Base-by-base conservation (phyloP, 2,329 filamentous ascomycete species). In the Colletotrichum sublineola region DNA sequence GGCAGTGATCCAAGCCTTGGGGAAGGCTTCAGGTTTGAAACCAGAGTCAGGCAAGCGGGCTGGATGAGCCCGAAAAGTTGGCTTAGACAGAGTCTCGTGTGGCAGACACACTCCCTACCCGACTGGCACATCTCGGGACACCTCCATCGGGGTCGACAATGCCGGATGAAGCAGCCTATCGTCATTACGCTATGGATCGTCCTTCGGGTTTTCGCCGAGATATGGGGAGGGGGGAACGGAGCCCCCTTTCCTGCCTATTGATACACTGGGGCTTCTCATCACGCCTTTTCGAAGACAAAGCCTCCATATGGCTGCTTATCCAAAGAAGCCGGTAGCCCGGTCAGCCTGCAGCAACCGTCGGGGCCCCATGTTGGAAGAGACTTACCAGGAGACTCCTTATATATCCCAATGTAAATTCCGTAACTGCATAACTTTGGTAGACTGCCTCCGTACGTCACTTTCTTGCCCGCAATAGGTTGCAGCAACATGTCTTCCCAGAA, bases 401-500 rank as follows among this genome's bases (percentile, higher is more conserved):
- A 61, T 67, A 67, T 24, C 24, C 24, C 24, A 24, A 24, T 24
- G 24, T 24, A 20, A 44, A 42, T 40, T 31, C 14, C n/a, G 18
- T 29, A 18, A 2, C 18, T 18, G 29, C 29, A 40, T n/a, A 46
- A 4, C 7, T 31, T 29, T 42, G 31, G 12, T 5, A 48, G 14
- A 12, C 20, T 57, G 56, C 44, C 33, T 5, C 53, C 12, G 40
- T 42, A n/a, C 31, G 48, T 29, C 14, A 29, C n/a, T 29, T 52
- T 40, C 55, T 58, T 31, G 60, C 40, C 36, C 44, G 44, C 42
- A 15, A 14, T 64, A 55, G 18, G 20, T 31, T 3, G 36, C 44
- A 31, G 18, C 44, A 65, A 20, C 7, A 74, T 74, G 68, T 62
- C 68, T 64, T 55, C 63, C 9, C 63, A 71, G 44, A 38, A 65